Percentiles rank a stretch among this genome's conserved stretches.
Conservation (phyloP, 345 rosid genomes). For the Aegle marmelos region DNA sequence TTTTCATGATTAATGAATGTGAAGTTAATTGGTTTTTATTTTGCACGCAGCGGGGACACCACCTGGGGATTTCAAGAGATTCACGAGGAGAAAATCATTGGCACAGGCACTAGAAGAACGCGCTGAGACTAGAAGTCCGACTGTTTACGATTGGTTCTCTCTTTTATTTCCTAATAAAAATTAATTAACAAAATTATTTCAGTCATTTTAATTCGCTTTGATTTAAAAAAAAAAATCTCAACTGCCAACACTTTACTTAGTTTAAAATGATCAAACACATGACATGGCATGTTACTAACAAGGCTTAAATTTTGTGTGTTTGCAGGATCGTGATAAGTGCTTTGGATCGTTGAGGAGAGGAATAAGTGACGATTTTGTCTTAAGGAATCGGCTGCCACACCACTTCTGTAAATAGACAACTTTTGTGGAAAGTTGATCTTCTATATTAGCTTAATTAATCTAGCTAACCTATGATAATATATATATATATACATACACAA, state of each 20-base stretch:
- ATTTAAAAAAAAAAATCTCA: background rate
- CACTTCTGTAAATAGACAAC: background rate
- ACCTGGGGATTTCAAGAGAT: conserved; percentile 41
- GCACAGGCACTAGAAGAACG: conserved; percentile 24
- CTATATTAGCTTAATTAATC: background rate
- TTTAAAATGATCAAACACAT: background rate
- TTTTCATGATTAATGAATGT: too few species aligned
- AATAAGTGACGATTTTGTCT: conserved; percentile 8
- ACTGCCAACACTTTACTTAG: background rate
- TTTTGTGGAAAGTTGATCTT: background rate
- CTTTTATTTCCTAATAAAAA: background rate
- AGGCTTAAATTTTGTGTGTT: background rate
- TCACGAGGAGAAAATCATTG: conserved; percentile 33
- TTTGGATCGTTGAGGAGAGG: conserved; percentile 65
- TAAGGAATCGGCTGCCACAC: conserved; percentile 15
- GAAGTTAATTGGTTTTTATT: background rate
- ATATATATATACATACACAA: too few species aligned
- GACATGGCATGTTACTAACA: background rate
- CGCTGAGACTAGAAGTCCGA: conserved; percentile 49
- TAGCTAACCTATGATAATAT: too few species aligned
- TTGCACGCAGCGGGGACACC: conserved; percentile 63
- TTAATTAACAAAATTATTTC: too few species aligned
- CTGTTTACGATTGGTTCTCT: conserved; percentile 57
- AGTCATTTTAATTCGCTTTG: too few species aligned
- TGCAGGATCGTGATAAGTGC: conserved; percentile 69